Conservation (phyloP, 495 filamentous ascomycete genomes). For the Neurospora discreta region DNA sequence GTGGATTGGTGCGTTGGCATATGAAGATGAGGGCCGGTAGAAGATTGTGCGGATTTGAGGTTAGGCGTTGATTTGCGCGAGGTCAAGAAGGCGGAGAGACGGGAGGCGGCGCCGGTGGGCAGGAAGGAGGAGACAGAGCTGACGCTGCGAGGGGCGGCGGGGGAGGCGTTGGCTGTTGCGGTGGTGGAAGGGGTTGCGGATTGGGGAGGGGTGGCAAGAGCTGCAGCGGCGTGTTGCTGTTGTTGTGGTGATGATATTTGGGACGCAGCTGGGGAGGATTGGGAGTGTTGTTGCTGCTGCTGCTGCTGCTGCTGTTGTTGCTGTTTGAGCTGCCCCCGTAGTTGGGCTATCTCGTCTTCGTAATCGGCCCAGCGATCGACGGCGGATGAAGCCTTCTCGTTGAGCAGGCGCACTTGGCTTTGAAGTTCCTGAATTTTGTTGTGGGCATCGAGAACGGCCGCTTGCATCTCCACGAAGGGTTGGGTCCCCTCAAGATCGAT, state of each 20-base stretch:
- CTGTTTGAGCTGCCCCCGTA: constrained; percentile 38
- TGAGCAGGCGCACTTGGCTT: constrained; percentile 63
- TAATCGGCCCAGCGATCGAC: constrained; percentile 83
- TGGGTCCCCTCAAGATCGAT: constrained; percentile 22
- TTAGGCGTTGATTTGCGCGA: constrained; percentile 40
- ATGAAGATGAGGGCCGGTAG: neutral
- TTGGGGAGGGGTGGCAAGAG: constrained; percentile 10
- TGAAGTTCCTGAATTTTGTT: constrained; percentile 70
- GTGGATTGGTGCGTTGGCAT: neutral
- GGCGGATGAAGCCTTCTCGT: constrained; percentile 63
- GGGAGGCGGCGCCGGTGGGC: constrained; percentile 30
- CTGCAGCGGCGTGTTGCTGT: constrained; percentile 4
- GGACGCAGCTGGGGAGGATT: constrained; percentile 4
- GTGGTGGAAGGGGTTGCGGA: constrained; percentile 17
- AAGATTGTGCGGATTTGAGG: constrained; percentile 11
- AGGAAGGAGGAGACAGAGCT: constrained; percentile 28
- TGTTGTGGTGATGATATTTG: constrained; percentile 16
- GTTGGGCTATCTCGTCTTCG: constrained; percentile 72
- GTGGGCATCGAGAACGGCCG: constrained; percentile 46
- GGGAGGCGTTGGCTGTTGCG: constrained; percentile 5
- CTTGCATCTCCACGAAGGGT: constrained; percentile 34
- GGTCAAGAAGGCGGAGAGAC: constrained; percentile 57
- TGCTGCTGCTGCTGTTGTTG: neutral
- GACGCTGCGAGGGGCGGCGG: neutral
- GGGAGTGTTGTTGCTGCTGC: constrained; percentile 3